Conservation (phyloP, 2,329 filamentous ascomycete species). For the Colletotrichum ledebouriae region DNA sequence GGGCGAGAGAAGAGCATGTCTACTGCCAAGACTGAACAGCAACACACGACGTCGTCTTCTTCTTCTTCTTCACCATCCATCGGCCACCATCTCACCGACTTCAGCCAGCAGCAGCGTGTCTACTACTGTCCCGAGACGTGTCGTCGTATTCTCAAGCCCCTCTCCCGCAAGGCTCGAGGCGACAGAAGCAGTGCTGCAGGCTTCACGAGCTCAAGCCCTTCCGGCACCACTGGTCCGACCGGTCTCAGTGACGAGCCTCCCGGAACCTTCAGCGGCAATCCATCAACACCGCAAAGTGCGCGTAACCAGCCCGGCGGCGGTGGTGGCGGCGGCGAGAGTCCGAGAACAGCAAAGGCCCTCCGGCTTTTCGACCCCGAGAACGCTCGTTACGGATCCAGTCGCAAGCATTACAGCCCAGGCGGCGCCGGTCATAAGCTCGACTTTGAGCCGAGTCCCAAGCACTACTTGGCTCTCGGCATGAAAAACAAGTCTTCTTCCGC, state of each 20-base stretch:
- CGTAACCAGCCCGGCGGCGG: background rate
- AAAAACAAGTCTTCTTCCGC: constrained; percentile 2
- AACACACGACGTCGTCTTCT: background rate
- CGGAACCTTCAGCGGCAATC: background rate
- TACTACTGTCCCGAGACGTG: background rate
- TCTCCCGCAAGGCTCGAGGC: constrained; percentile 24
- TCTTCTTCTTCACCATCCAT: background rate
- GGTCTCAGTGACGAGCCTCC: background rate
- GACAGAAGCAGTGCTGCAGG: background rate
- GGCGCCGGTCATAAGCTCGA: background rate
- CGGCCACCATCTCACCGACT: background rate
- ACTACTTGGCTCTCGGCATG: constrained; percentile 19
- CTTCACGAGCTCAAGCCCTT: background rate
- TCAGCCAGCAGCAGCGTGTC: background rate
- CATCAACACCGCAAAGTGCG: constrained; percentile 1
- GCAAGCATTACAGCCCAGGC: background rate
- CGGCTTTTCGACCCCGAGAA: constrained; percentile 1
- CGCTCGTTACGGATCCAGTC: background rate
- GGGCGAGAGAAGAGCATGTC: background rate
- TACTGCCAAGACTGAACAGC: background rate
- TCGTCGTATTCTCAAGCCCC: constrained; percentile 24
- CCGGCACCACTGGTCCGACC: background rate
- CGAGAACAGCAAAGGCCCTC: constrained; percentile 20
- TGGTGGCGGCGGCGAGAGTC: constrained; percentile 4
- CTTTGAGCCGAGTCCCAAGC: constrained; percentile 29